These are phyloP conservation scores for Annulohypoxylon bovei DNA, from an alignment of 495 filamentous ascomycete genomes.

Conservation along the genomic window DNA sequence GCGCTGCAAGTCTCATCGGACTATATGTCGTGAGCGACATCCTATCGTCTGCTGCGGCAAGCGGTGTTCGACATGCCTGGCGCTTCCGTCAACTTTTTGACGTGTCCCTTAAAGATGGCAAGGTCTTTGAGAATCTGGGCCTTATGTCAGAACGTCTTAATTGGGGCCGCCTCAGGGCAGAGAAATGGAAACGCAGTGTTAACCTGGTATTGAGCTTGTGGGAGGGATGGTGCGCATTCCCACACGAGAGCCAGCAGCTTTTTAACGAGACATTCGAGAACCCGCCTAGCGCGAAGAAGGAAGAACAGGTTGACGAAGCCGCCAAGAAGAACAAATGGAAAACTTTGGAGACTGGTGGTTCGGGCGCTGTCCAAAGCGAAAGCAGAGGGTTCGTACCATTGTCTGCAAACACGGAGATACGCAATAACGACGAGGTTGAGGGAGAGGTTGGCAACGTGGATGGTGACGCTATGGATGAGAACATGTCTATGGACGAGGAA, in stretches of 20 bases:
- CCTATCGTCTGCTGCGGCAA: conserved; percentile 82
- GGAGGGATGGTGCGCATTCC: conserved; percentile 92
- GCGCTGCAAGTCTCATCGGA: conserved; percentile 78
- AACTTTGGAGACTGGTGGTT: conserved; percentile 66
- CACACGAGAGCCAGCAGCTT: conserved; percentile 74
- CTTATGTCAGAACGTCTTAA: conserved; percentile 76
- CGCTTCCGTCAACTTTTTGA: conserved; percentile 91
- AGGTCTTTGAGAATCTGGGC: conserved; percentile 85
- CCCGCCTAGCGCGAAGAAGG: conserved; percentile 68
- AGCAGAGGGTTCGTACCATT: conserved; percentile 50
- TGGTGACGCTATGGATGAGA: conserved; percentile 62
- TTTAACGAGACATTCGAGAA: conserved; percentile 79
- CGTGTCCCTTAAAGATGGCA: conserved; percentile 69
- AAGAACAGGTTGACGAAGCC: conserved; percentile 58
- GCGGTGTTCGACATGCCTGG: conserved; percentile 88
- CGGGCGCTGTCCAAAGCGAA: conserved; percentile 49
- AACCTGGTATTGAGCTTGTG: conserved; percentile 77
- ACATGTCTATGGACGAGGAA: conserved; percentile 58
- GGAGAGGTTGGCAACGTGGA: conserved; percentile 48
- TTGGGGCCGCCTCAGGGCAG: conserved; percentile 85
- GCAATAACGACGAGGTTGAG: conserved; percentile 35
- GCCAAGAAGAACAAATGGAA: conserved; percentile 76
- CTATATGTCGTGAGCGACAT: conserved; percentile 91
- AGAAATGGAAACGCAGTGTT: conserved; percentile 91
- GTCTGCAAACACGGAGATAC: conserved; percentile 10